Conservation (phyloP, 768 basidiomycete genomes). For the Cystofilobasidium ferigula region DNA sequence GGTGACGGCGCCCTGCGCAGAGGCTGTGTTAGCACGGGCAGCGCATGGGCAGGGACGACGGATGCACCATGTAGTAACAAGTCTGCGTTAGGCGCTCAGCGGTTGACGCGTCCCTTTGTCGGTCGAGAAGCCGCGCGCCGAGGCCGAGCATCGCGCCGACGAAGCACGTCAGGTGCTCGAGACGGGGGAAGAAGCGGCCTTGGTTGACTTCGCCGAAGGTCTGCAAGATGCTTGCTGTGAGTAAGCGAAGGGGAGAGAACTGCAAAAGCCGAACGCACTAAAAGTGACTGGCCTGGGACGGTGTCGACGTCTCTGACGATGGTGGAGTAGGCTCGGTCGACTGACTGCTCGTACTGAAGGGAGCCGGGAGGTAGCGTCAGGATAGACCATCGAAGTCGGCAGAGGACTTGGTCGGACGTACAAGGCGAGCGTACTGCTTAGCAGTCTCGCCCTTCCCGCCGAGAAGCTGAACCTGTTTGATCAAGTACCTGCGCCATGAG, state of each 20-base stretch:
- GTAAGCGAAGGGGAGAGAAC: conserved; percentile 27
- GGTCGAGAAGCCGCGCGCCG: conserved; percentile 37
- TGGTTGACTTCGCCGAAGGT: conserved; percentile 17
- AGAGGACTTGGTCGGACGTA: background rate
- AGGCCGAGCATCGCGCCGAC: conserved; percentile 43
- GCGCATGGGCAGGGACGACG: background rate
- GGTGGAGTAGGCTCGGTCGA: conserved; percentile 35
- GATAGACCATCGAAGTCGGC: background rate
- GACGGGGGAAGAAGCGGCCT: conserved; percentile 2
- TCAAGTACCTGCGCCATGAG: conserved; percentile 36
- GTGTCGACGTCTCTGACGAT: conserved; percentile 36
- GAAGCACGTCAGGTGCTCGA: conserved; percentile 19
- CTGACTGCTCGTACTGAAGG: conserved; percentile 33
- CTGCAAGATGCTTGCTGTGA: conserved; percentile 2
- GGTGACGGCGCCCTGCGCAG: conserved; percentile 30
- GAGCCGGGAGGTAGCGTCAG: background rate
- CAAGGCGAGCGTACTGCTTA: conserved; percentile 36
- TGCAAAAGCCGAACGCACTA: conserved; percentile 13
- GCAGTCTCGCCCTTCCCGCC: conserved; percentile 22
- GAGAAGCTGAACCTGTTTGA: conserved; percentile 41
- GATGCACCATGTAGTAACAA: conserved; percentile 34
- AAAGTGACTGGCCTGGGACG: conserved; percentile 31
- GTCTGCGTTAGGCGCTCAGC: conserved; percentile 35
- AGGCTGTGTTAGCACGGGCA: background rate
- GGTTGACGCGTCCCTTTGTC: conserved; percentile 35